A percentile compares a stretch with the other conserved stretches of the same genome.
These are phyloP conservation scores for Trametes elegans DNA, from an alignment of 768 basidiomycete genomes.

Conservation along the genomic window DNA sequence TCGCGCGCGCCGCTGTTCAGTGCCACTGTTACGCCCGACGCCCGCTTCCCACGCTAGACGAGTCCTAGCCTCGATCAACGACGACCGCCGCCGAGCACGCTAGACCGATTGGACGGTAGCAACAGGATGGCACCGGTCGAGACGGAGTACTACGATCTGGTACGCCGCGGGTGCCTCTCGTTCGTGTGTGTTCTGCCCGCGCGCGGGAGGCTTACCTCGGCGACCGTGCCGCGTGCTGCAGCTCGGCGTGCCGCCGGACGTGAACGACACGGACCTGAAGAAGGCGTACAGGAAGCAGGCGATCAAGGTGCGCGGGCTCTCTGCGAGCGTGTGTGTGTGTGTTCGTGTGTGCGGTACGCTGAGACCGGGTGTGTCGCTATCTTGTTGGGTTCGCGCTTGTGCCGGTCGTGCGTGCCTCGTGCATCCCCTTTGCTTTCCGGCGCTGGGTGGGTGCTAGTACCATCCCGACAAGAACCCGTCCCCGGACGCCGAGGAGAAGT, in stretches of 20 bases:
- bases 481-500: constrained; percentile 91
- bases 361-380: too few species aligned
- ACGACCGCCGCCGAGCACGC: neutral
- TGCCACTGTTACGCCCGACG: neutral
- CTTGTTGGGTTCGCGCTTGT: too few species aligned
- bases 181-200: too few species aligned
- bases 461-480: constrained; percentile 96
- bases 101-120: neutral
- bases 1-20: neutral
- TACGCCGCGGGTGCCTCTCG: constrained; percentile 35
- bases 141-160: constrained; percentile 86
- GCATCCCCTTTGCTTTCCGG: neutral
- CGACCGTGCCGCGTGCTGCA: constrained; percentile 28
- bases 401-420: too few species aligned
- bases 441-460: constrained; percentile 48
- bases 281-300: constrained; percentile 95
- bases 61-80: neutral
- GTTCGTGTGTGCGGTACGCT: neutral
- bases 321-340: too few species aligned
- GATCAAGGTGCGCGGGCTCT: constrained; percentile 64
- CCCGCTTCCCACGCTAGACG: neutral
- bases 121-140: constrained; percentile 83
- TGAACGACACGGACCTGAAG: constrained; percentile 79
- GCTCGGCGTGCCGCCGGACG: constrained; percentile 73
- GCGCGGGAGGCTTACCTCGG: constrained; percentile 5